These are phyloP conservation scores for Mollisia scopiformis DNA, from an alignment of 2,329 filamentous ascomycete species.

Conservation along the genomic window DNA sequence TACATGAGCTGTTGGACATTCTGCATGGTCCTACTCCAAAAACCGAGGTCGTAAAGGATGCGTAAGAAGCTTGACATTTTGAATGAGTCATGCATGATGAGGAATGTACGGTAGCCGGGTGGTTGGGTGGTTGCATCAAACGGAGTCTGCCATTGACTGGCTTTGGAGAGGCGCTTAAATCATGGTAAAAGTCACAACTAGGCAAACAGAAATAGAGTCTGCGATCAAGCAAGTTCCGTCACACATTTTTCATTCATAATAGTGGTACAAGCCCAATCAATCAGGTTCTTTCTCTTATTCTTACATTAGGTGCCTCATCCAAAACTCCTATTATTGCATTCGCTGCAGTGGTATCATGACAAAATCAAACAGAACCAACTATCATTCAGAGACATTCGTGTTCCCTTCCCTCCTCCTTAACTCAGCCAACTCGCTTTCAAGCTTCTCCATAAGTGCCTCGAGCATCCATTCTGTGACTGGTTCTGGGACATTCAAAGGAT, in stretches of 20 bases:
- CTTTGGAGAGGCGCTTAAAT: not conserved
- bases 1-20: conserved; percentile 26
- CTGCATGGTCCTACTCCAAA: conserved; percentile 27
- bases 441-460: conserved; percentile 5
- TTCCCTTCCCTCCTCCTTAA: conserved; percentile 10
- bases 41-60: not conserved
- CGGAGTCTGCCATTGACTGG: not conserved
- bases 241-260: not conserved
- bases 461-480: conserved; percentile 11
- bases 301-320: too few species aligned
- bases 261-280: too few species aligned
- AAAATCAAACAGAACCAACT: not conserved
- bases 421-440: conserved; percentile 4
- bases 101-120: not conserved
- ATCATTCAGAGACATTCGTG: conserved; percentile 1
- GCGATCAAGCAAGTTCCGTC: not conserved
- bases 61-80: not conserved
- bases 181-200: not conserved
- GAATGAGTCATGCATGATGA: not conserved
- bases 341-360: not conserved
- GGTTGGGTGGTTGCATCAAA: not conserved
- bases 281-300: too few species aligned
- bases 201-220: not conserved
- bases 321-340: too few species aligned
- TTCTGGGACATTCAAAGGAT: conserved; percentile 9